phyloP scores from a whole-genome alignment of 2,329 filamentous ascomycete species.

The Magnaporthiopsis incrustans region DNA sequence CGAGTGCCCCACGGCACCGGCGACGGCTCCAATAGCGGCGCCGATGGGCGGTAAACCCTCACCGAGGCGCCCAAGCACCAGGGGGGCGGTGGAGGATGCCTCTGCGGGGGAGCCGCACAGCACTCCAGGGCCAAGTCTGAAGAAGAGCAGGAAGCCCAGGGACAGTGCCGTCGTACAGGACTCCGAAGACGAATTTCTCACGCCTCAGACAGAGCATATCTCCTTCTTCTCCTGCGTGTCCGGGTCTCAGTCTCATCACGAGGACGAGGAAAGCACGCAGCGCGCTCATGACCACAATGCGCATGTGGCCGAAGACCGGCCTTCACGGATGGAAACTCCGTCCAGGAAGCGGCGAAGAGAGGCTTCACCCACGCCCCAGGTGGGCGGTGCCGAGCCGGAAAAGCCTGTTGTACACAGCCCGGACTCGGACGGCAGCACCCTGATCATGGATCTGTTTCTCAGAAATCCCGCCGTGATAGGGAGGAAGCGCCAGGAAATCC shows the following conservation, averaged over 20 bases:
- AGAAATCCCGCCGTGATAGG: slow-evolving; percentile 24
- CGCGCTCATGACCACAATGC: neutral
- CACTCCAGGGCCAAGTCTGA: slow-evolving; percentile 11
- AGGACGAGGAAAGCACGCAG: slow-evolving; percentile 1
- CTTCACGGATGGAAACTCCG: neutral
- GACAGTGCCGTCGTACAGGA: slow-evolving; percentile 37
- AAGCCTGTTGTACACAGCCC: slow-evolving; percentile 17
- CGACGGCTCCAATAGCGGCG: neutral
- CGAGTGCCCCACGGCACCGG: neutral
- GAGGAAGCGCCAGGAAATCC: slow-evolving; percentile 28
- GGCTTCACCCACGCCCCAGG: neutral
- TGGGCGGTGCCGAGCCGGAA: neutral
- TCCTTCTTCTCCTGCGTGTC: slow-evolving; percentile 18
- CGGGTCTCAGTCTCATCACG: neutral
- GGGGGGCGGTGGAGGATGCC: neutral
- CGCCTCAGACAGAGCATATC: slow-evolving; percentile 29
- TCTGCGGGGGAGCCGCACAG: neutral
- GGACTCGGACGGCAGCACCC: slow-evolving; percentile 20
- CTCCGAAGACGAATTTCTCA: slow-evolving; percentile 48
- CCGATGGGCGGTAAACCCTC: neutral
- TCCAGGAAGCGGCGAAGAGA: neutral
- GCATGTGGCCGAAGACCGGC: neutral
- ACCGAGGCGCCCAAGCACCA: neutral
- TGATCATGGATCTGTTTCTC: slow-evolving; percentile 29
- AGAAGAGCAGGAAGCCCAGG: slow-evolving; percentile 14